These are phyloP conservation scores for Fraxinus floribunda DNA, from an alignment of 305 asterid genomes.

Conservation along the genomic window DNA sequence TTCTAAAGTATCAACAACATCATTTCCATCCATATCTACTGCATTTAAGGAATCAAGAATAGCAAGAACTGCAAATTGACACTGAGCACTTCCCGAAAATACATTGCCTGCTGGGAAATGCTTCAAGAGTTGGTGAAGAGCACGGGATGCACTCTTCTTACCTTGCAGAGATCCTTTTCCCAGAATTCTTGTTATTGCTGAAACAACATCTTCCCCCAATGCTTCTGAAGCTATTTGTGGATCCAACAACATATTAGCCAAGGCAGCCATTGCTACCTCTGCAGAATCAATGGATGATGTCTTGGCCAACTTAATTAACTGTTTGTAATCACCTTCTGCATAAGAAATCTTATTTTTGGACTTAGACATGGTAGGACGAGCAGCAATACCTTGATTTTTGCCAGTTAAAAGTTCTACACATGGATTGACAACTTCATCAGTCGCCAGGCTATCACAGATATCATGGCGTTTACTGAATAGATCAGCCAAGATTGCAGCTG, in stretches of 20 bases:
- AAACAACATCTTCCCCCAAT: slow-evolving; percentile 70
- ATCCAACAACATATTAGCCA: slow-evolving; percentile 71
- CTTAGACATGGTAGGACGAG: slow-evolving; percentile 55
- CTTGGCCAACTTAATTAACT: slow-evolving; percentile 67
- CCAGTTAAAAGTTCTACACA: slow-evolving; percentile 65
- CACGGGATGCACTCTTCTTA: slow-evolving; percentile 66
- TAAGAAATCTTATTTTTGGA: slow-evolving; percentile 46
- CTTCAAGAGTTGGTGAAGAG: slow-evolving; percentile 70
- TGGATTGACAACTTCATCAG: slow-evolving; percentile 66
- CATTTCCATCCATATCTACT: slow-evolving; percentile 57
- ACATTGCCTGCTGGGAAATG: slow-evolving; percentile 69
- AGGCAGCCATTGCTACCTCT: slow-evolving; percentile 72
- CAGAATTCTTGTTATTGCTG: slow-evolving; percentile 65
- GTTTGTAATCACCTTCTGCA: slow-evolving; percentile 67
- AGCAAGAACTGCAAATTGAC: slow-evolving; percentile 67
- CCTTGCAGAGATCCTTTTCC: slow-evolving; percentile 77
- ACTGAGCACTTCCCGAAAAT: slow-evolving; percentile 56
- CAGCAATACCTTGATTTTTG: slow-evolving; percentile 57
- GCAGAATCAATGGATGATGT: slow-evolving; percentile 72
- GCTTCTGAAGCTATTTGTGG: slow-evolving; percentile 75
- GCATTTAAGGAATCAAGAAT: slow-evolving; percentile 64
- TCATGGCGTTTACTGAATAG: slow-evolving; percentile 59
- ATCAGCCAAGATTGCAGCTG: slow-evolving; percentile 73
- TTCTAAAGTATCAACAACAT: slow-evolving; percentile 61
- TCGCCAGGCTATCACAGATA: slow-evolving; percentile 63